Evolutionary conservation across 2,329 filamentous ascomycete species (phyloP), one percentile per base, ranked within the genome.

Genomic region (Beauveria medogensis): DNA sequence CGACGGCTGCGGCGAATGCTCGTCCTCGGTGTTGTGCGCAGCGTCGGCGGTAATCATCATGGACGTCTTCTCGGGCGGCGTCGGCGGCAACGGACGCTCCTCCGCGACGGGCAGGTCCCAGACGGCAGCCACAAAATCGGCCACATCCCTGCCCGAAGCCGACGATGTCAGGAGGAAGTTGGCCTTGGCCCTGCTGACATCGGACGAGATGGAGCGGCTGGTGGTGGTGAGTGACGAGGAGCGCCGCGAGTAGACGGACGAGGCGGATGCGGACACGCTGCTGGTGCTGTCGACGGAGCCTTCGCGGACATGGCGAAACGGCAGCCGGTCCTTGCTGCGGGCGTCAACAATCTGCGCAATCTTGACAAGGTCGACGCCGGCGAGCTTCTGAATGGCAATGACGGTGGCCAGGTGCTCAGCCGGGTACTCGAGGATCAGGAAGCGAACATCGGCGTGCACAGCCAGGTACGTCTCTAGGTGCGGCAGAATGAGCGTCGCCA

Each of bases 401-500:
- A 86, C 74, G 3, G 83, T 84, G 2, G 78, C 66, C 2, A 87
- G 74, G 63, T 87, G 80, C 54, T 81, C 79, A 0, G 79, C 71
- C 0, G 83, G 78, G 63, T 84, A 87, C 60, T 86, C 81, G 9
- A 88, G 73, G 5, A 88, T 69, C 0, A 88, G 76, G 61, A 86
- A 81, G 10, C 79, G 79, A 22, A 82, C 79, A 43, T 78, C 73
- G 2, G 77, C 67, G 64, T 86, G 81, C 2, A 77, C 73, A 5
- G 79, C 76, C 54, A 87, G 73, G 63, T 85, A 87, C 0, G 79
- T 79, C 65, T 87, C 84, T 1, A 88, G 74, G 63, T 86, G 82
- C 1, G 84, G 82, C 44, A 87, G 74, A 24, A 87, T 76, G 2
- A 86, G 74, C 0, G 80, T 80, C 2, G 85, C 84, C 2, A 87